phyloP scores from a whole-genome alignment of 2,329 filamentous ascomycete species.

The Cladosporium cucumerinum region DNA sequence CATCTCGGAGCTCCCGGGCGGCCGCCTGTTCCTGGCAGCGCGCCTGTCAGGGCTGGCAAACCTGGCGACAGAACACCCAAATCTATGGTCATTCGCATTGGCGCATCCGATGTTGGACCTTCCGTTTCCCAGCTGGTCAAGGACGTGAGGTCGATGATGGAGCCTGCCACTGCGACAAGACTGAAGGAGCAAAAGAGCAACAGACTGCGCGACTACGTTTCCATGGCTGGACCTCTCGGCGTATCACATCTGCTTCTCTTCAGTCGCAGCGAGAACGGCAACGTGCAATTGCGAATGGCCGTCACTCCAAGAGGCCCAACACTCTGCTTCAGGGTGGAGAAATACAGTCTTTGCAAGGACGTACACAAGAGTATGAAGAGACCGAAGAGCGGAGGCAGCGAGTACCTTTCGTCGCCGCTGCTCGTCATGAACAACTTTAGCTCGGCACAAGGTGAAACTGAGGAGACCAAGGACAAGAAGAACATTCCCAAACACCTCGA shows the following conservation, averaged over 20 bases:
- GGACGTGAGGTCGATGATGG: slow-evolving; percentile 91
- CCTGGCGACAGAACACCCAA: slow-evolving; percentile 71
- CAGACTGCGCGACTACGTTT: slow-evolving; percentile 83
- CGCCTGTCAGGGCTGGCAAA: slow-evolving; percentile 50
- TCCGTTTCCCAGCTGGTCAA: slow-evolving; percentile 87
- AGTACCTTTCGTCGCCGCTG: slow-evolving; percentile 80
- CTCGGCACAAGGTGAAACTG: slow-evolving; percentile 46
- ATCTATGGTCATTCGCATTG: slow-evolving; percentile 97
- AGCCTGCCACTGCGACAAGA: slow-evolving; percentile 85
- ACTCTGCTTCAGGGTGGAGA: slow-evolving; percentile 88
- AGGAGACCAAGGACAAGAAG: slow-evolving; percentile 46
- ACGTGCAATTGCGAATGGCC: slow-evolving; percentile 86
- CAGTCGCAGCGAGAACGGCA: slow-evolving; percentile 82
- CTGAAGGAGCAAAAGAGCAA: slow-evolving; percentile 88
- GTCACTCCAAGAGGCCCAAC: slow-evolving; percentile 88
- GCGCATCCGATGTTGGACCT: slow-evolving; percentile 86
- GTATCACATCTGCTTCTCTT: slow-evolving; percentile 92
- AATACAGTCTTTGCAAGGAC: slow-evolving; percentile 91
- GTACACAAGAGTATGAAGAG: slow-evolving; percentile 79
- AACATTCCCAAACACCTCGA: slow-evolving; percentile 88
- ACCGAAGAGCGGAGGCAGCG: slow-evolving; percentile 69
- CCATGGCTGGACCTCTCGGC: slow-evolving; percentile 91
- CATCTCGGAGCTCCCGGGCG: slow-evolving; percentile 67
- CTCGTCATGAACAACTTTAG: slow-evolving; percentile 99
- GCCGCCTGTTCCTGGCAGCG: slow-evolving; percentile 47